Conservation (phyloP, 2,329 filamentous ascomycete genomes). For the Exophiala sp. region DNA sequence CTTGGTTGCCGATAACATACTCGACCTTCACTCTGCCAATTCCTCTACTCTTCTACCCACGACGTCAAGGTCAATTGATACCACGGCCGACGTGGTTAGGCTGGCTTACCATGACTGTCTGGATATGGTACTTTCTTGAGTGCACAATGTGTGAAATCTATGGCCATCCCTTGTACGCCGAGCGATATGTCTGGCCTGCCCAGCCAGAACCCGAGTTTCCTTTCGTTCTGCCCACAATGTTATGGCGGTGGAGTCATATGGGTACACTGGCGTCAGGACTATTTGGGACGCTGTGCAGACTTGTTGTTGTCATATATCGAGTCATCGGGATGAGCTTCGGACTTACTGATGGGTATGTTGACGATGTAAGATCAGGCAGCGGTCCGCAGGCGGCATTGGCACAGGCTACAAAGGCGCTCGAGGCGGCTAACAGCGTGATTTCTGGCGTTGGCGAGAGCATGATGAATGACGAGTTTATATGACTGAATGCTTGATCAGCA, state of each 20-base stretch:
- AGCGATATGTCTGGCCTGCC: slow-evolving; percentile 48
- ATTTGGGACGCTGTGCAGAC: slow-evolving; percentile 1
- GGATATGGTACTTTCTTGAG: slow-evolving; percentile 51
- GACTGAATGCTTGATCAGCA: slow-evolving; percentile 5
- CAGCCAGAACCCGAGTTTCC: slow-evolving; percentile 52
- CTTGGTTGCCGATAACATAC: slow-evolving; percentile 50
- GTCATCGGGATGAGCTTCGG: slow-evolving; percentile 31
- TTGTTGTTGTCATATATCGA: slow-evolving; percentile 19
- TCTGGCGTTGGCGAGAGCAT: slow-evolving; percentile 17
- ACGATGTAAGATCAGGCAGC: slow-evolving; percentile 30
- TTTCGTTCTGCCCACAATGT: slow-evolving; percentile 54
- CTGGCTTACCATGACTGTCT: slow-evolving; percentile 39
- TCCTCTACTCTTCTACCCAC: slow-evolving; percentile 22
- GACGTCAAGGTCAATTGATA: slow-evolving; percentile 32
- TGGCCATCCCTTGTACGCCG: slow-evolving; percentile 49
- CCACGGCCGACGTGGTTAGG: slow-evolving; percentile 37
- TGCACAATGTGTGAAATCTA: slow-evolving; percentile 49
- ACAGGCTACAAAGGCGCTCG: slow-evolving; percentile 3
- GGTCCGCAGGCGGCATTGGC: slow-evolving; percentile 8
- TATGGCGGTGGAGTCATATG: slow-evolving; percentile 43
- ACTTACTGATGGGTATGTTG: slow-evolving; percentile 42
- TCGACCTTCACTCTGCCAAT: slow-evolving; percentile 55
- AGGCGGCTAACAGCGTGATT: slow-evolving; percentile 7
- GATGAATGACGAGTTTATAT: slow-evolving; percentile 29
- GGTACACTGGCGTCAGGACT: slow-evolving; percentile 6